Evolutionary conservation across 257 asterid genomes (phyloP), one percentile per base, ranked within the genome.

Genomic region (Dorcoceras hygrometricum): DNA sequence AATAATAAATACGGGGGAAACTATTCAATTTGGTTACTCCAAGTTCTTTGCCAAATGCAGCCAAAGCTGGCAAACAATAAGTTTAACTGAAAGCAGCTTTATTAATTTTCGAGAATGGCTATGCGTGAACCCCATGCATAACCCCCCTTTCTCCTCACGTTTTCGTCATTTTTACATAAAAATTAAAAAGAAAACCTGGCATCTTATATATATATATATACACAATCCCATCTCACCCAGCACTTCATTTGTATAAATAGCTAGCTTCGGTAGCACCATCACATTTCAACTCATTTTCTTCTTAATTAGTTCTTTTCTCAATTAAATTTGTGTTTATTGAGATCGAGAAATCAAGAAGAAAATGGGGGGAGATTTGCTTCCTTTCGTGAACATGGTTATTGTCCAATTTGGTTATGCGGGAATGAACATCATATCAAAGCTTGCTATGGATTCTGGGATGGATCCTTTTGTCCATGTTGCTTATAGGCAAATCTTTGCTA

Each of bases 361-460:
- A 57, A 76, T 82, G 89, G 87, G 0, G 69, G 74, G 76, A 20
- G 82, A 75, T 71, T 53, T 80, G 57, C 39, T 82, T 78, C 81
- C 95, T 0, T 75, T 86, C 65, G 66, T 86, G 79, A 62, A 70
- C 50, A 93, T 93, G 98, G 86, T 81, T 12, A 32, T 80, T 14
- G 97, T 93, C 25, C 98, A 93, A 56, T 10, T 88, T 29, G 96
- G 97, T 0, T 89, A 87, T 50, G 95, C 95, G 8, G 97, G 97
- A 0, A 85, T 93, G 95, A 93, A 87, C 63, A 86, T 93, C 6
- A 65, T 93, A 11, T 88, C 97, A 2, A 93, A 85, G 65, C 81
- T 90, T 5, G 98, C 96, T 0, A 86, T 93, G 96, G 95, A 88
- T 80, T 80, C 97, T 1, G 97, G 98, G 0, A 93, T 93, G 97